Conservation (phyloP, 2,329 filamentous ascomycete genomes). For the Boeremia lycopersici region DNA sequence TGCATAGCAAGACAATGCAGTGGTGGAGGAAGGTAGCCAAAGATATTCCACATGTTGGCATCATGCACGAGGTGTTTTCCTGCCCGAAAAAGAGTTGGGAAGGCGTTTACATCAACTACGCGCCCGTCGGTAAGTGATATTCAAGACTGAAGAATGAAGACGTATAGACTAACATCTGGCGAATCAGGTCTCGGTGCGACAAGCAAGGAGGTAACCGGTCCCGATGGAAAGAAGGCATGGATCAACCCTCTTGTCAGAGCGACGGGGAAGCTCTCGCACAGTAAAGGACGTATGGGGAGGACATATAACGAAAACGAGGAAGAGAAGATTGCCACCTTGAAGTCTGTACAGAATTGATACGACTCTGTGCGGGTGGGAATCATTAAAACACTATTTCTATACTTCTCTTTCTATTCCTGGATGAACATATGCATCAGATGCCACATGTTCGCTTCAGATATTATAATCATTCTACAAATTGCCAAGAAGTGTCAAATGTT, state of each 20-base stretch:
- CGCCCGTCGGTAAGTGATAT: slow-evolving; percentile 12
- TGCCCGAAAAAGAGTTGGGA: slow-evolving; percentile 21
- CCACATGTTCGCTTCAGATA: too few relatives aligned
- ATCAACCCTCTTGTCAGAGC: slow-evolving; percentile 15
- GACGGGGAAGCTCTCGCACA: slow-evolving; percentile 11
- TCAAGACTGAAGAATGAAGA: neutral
- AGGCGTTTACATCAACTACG: slow-evolving; percentile 20
- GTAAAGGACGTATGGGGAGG: slow-evolving; percentile 18
- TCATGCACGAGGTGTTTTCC: slow-evolving; percentile 20
- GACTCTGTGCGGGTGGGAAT: too few relatives aligned
- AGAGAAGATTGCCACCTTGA: neutral
- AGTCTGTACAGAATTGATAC: neutral
- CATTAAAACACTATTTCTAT: too few relatives aligned
- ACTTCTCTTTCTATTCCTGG: too few relatives aligned
- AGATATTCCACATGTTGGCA: slow-evolving; percentile 12
- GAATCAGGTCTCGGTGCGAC: slow-evolving; percentile 14
- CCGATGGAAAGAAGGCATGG: slow-evolving; percentile 17
- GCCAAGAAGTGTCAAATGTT: too few relatives aligned
- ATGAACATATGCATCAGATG: too few relatives aligned
- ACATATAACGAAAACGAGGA: slow-evolving; percentile 13
- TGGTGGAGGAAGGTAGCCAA: slow-evolving; percentile 15
- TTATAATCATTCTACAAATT: too few relatives aligned
- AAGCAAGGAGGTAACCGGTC: slow-evolving; percentile 11
- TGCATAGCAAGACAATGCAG: slow-evolving; percentile 11
- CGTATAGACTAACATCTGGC: neutral